Evolutionary conservation across 768 basidiomycete genomes (phyloP), one percentile per base, ranked within the genome.

Genomic region (Suillus cothurnatus): DNA sequence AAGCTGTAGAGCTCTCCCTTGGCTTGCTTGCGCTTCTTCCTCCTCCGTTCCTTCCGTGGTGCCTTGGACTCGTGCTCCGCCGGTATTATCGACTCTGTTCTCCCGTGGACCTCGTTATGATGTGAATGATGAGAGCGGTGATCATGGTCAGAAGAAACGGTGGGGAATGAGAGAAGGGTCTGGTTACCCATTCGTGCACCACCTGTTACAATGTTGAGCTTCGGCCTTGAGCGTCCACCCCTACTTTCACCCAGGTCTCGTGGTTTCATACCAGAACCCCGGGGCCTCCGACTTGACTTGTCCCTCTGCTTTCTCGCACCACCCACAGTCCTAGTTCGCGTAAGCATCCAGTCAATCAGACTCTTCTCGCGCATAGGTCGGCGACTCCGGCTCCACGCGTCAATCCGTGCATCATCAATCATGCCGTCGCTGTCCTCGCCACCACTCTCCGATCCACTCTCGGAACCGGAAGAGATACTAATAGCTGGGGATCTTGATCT

Each of bases 261-360:
- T 23, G 66, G 56, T 45, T 61, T 74, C 5, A 41, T 26, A 8
- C 62, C 68, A 36, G 69, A 61, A 39, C 59, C 49, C 38, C 52
- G 60, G 28, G 68, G 38, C 41, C 69, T 64, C 62, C 71, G 69
- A 59, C 17, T 31, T 59, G 58, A 41, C 58, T 59, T 59, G 9
- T 17, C 26, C 64, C 62, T 71, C 47, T 68, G 11, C 47, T 73
- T 60, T 67, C 73, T 63, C 52, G 64, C 47, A 61, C 45, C 57
- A 19, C 43, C 62, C 72, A 68, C 36, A 41, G 62, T 63, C 68
- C 73, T 66, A 2, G 82, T 82, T 56, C 83, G 80, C 17, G 80
- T 78, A 57, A 92, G 70, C 90, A 92, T 92, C 72, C 86, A 86
- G 68, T 92, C 88, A 56, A 92, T 89, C 61, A 90, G 72, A 70